Evolutionary conservation across 2,329 filamentous ascomycete genomes (phyloP).

Genomic region (Xylaria sp.): DNA sequence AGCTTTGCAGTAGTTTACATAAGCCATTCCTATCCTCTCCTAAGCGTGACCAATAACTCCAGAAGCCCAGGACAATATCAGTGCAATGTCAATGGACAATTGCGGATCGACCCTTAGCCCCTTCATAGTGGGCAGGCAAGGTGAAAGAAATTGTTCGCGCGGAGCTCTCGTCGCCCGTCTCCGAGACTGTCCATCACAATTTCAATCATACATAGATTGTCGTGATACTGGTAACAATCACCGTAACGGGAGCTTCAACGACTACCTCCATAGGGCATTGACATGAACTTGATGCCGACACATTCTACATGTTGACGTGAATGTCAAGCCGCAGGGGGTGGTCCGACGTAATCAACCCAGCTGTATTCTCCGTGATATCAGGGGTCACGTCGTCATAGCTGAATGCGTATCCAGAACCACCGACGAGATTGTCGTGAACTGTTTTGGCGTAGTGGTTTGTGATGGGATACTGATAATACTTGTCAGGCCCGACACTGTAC

Average conservation of each 20-base stretch:
- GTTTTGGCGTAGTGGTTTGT: slow-evolving; percentile 67
- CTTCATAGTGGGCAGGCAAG: not conserved
- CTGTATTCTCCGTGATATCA: slow-evolving; percentile 60
- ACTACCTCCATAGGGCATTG: not conserved
- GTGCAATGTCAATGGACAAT: not conserved
- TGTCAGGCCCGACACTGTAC: slow-evolving; percentile 39
- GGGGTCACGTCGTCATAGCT: slow-evolving; percentile 74
- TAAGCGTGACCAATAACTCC: no score
- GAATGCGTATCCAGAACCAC: slow-evolving; percentile 71
- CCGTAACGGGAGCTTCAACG: not conserved
- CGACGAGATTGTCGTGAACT: slow-evolving; percentile 67
- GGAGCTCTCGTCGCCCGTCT: not conserved
- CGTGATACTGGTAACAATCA: not conserved
- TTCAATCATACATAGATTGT: not conserved
- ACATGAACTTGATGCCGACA: not conserved
- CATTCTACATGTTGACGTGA: slow-evolving; percentile 31
- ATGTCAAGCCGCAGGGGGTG: slow-evolving; percentile 22
- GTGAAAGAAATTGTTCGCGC: not conserved
- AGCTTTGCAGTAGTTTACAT: no score
- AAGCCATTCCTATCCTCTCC: no score
- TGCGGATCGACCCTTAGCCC: not conserved
- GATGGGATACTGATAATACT: slow-evolving; percentile 57
- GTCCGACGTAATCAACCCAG: slow-evolving; percentile 54
- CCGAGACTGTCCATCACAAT: not conserved
- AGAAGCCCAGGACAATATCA: not conserved